Evolutionary conservation across 2,329 filamentous ascomycete genomes (phyloP), one percentile per base, ranked within the genome.

Genomic region (Phaeosphaeriaceae sp.): DNA sequence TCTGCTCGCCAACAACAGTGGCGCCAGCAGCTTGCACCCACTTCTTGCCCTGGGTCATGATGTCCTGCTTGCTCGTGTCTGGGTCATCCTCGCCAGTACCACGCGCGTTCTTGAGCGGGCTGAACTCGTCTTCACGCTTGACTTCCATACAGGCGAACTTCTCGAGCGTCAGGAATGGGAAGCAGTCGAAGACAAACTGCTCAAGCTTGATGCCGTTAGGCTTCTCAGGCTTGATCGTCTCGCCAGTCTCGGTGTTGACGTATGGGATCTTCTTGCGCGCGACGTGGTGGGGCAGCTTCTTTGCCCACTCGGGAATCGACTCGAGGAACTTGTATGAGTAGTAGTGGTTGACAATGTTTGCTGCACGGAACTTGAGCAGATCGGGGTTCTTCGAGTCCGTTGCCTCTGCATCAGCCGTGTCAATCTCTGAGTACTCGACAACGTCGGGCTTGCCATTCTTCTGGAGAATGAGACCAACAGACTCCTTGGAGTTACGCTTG

Each of bases 261-360:
- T 87, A 89, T 11, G 94, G 93, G 62, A 99, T 99, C 91, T 99
- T 99, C 90, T 99, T 99, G 79, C 91, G 89, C 46, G 95, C 95
- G 63, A 99, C 89, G 83, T 99, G 95, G 79, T 98, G 95, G 17
- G 94, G 94, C 52, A 99, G 87, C 78, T 89, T 88, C 81, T 93
- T 85, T 19, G 87, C 88, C 91, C 92, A 97, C 69, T 88, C 82
- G 57, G 95, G 93, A 69, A 97, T 97, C 63, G 88, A 90, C 78
- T 97, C 91, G 49, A 99, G 86, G 86, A 97, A 98, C 67, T 86
- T 83, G 84, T 93, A 94, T 48, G 92, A 96, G 84, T 99, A 99
- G 87, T 98, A 99, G 85, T 99, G 95, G 85, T 99, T 99, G 82
- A 99, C 95, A 70, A 99, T 99, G 84, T 99, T 99, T 74, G 94